Conservation (phyloP, 305 asterid genomes). For the Fraxinus angustifolia region DNA sequence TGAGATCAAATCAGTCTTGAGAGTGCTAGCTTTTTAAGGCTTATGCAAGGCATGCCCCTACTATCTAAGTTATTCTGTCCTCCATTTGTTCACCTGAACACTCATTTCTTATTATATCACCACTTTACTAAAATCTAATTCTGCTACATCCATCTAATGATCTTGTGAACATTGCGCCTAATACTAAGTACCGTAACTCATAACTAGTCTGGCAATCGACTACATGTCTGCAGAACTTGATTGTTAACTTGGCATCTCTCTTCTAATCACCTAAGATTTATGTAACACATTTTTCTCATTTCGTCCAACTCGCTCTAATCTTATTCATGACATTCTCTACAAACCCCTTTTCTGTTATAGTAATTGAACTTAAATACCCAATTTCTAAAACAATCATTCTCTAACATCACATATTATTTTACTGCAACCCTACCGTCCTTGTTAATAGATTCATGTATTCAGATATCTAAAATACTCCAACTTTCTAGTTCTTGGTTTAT, state of each 20-base stretch:
- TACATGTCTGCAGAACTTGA: neutral
- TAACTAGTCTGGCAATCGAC: neutral
- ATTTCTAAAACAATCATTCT: neutral
- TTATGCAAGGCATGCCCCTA: neutral
- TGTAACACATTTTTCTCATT: neutral
- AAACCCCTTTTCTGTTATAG: neutral
- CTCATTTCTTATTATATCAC: neutral
- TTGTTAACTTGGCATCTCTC: neutral
- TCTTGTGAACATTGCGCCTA: neutral
- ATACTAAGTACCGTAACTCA: neutral
- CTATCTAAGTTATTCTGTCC: neutral
- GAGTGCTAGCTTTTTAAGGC: neutral
- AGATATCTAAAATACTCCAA: neutral
- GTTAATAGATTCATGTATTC: neutral
- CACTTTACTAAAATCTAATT: neutral
- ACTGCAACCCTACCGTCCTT: neutral
- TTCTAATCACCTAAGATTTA: neutral
- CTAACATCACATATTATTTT: neutral
- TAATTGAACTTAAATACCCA: neutral
- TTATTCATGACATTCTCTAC: neutral
- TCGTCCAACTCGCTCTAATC: neutral
- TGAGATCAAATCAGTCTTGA: neutral
- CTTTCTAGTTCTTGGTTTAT: neutral
- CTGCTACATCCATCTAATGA: neutral
- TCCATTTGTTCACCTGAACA: neutral